phyloP scores from a whole-genome alignment of 2,329 filamentous ascomycete species.

The Neofusicoccum sp. region DNA sequence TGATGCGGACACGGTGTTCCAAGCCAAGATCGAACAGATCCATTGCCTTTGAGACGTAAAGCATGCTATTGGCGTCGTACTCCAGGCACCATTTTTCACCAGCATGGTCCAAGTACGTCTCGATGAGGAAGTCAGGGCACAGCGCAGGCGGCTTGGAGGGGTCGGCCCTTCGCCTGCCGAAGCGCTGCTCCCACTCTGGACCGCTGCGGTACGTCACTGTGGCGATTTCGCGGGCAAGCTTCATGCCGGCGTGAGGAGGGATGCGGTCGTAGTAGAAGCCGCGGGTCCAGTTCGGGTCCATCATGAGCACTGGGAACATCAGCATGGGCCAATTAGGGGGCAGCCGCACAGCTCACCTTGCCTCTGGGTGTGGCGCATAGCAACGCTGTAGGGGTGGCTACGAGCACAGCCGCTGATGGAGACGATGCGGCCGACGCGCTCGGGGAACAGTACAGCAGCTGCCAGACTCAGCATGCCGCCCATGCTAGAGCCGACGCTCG shows the following conservation, averaged over 20 bases:
- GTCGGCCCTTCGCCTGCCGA: slow-evolving; percentile 85
- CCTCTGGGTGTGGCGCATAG: slow-evolving; percentile 96
- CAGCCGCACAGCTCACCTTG: slow-evolving; percentile 55
- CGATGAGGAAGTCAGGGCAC: slow-evolving; percentile 97
- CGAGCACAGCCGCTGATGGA: slow-evolving; percentile 92
- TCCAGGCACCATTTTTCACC: slow-evolving; percentile 98
- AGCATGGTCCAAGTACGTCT: slow-evolving; percentile 96
- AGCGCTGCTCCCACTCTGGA: slow-evolving; percentile 96
- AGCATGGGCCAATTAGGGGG: neutral
- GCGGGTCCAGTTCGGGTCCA: slow-evolving; percentile 95
- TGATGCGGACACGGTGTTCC: slow-evolving; percentile 67
- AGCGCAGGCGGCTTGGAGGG: slow-evolving; percentile 82
- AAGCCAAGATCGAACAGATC: slow-evolving; percentile 91
- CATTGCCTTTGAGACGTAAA: slow-evolving; percentile 99
- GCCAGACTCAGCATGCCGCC: slow-evolving; percentile 97
- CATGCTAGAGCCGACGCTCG: slow-evolving; percentile 95
- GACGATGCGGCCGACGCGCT: slow-evolving; percentile 78
- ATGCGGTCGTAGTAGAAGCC: slow-evolving; percentile 85
- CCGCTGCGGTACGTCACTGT: slow-evolving; percentile 97
- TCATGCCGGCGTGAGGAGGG: slow-evolving; percentile 95
- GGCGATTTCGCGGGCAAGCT: slow-evolving; percentile 93
- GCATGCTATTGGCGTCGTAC: slow-evolving; percentile 91
- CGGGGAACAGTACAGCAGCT: slow-evolving; percentile 79
- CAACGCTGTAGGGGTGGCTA: slow-evolving; percentile 96
- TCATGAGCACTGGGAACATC: slow-evolving; percentile 74